Conservation (phyloP, 1,139 yeast genomes). For the Suhomyces guaymorum region DNA sequence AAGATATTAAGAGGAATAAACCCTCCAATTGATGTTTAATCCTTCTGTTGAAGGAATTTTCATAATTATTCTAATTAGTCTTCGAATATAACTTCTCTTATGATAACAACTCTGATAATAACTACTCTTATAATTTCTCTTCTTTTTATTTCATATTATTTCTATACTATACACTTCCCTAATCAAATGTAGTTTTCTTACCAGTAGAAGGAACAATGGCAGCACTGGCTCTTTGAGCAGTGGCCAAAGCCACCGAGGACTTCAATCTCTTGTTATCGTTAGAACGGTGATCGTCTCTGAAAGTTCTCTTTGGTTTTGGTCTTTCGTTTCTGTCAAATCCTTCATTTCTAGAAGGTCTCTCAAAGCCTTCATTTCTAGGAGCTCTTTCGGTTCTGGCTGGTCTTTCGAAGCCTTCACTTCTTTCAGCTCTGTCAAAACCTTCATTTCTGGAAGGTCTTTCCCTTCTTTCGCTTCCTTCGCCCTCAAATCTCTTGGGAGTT, state of each 20-base stretch:
- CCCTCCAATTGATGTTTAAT: too few relatives aligned
- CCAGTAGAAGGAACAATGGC: conserved; percentile 92
- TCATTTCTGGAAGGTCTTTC: conserved; percentile 3
- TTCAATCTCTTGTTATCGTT: conserved; percentile 53
- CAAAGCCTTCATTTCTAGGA: conserved; percentile 1
- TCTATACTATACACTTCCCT: conserved; percentile 6
- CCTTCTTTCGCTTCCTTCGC: background rate
- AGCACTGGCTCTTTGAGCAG: conserved; percentile 86
- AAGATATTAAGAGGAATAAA: too few relatives aligned
- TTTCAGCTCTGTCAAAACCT: background rate
- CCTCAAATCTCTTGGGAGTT: conserved; percentile 39
- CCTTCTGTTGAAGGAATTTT: too few relatives aligned
- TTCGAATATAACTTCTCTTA: too few relatives aligned
- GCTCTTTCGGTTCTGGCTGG: conserved; percentile 13
- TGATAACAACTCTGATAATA: too few relatives aligned
- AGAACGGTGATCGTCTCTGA: conserved; percentile 18
- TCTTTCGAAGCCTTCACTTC: conserved; percentile 48
- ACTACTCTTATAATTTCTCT: too few relatives aligned
- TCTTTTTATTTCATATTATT: too few relatives aligned
- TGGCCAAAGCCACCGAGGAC: conserved; percentile 86
- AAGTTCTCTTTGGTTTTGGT: conserved; percentile 19
- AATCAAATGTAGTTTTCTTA: conserved; percentile 73
- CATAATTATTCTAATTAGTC: too few relatives aligned
- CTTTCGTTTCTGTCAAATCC: conserved; percentile 1
- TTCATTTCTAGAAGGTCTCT: conserved; percentile 1